A percentile compares a stretch with the other conserved stretches of the same genome.
phyloP scores from a whole-genome alignment of 495 filamentous ascomycete species.

The Aspergillus kassunensis region DNA sequence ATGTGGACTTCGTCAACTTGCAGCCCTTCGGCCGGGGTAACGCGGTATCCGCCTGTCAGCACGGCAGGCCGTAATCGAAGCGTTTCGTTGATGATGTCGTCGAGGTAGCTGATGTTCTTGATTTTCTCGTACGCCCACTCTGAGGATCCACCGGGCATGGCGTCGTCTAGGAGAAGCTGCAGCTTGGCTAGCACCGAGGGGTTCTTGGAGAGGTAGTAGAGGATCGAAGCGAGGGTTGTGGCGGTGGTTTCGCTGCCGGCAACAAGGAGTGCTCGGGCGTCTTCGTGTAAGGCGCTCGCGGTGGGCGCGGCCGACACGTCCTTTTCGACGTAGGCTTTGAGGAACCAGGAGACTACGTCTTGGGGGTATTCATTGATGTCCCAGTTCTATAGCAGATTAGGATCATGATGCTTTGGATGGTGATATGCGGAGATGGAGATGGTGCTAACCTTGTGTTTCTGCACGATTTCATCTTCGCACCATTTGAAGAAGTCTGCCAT shows the following conservation, averaged over 20 bases:
- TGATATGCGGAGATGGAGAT: neutral
- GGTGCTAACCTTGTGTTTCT: neutral
- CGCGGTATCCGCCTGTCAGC: conserved; percentile 33
- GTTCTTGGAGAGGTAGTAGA: neutral
- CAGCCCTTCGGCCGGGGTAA: conserved; percentile 42
- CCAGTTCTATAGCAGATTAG: neutral
- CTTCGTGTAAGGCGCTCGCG: neutral
- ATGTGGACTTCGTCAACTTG: conserved; percentile 41
- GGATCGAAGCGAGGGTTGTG: neutral
- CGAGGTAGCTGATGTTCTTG: conserved; percentile 31
- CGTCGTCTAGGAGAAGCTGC: conserved; percentile 10
- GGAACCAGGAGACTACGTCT: conserved; percentile 12
- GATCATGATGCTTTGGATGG: too few species aligned
- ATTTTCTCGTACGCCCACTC: conserved; percentile 20
- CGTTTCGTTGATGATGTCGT: conserved; percentile 49
- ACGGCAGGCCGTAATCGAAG: conserved; percentile 45
- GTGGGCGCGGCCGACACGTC: conserved; percentile 4
- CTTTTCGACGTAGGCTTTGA: conserved; percentile 5
- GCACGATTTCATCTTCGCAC: conserved; percentile 7
- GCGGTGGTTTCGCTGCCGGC: neutral
- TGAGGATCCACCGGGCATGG: conserved; percentile 6
- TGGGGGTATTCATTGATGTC: conserved; percentile 7
- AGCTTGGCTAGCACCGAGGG: neutral
- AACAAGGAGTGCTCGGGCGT: neutral
- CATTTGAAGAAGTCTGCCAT: conserved; percentile 4